phyloP scores from a whole-genome alignment of 192 early-diverging fungal genomes.

The Coemansia sp. region DNA sequence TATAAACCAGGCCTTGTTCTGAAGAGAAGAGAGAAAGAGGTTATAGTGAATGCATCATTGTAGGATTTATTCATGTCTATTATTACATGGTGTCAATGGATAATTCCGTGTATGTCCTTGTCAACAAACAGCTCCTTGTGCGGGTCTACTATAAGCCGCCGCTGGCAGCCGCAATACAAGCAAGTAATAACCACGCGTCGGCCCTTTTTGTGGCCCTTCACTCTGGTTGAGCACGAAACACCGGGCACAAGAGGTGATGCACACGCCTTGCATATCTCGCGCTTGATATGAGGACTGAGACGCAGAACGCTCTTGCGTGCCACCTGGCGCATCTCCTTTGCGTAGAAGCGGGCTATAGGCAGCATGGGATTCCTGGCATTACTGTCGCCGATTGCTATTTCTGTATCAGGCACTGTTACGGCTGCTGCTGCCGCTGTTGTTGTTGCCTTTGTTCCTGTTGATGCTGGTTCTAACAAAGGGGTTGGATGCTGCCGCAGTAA shows the following conservation, averaged over 20 bases:
- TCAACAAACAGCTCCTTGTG: conserved; percentile 42
- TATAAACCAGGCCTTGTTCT: background rate
- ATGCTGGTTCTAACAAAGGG: conserved; percentile 2
- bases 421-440: background rate
- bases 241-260: conserved; percentile 34
- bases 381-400: background rate
- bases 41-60: too few relatives aligned
- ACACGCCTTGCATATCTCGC: conserved; percentile 39
- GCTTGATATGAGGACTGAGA: conserved; percentile 45
- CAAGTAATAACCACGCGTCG: conserved; percentile 40
- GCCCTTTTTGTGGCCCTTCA: conserved; percentile 26
- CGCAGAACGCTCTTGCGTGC: conserved; percentile 50
- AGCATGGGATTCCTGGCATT: conserved; percentile 8
- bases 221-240: conserved; percentile 30
- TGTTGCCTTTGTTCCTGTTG: background rate
- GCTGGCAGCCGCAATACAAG: conserved; percentile 29
- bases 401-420: too few relatives aligned
- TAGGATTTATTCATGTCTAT: background rate
- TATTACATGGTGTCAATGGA: conserved; percentile 6
- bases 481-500: background rate
- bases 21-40: too few relatives aligned
- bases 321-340: conserved; percentile 46
- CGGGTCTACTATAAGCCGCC: conserved; percentile 22
- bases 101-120: conserved; percentile 19
- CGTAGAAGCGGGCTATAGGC: conserved; percentile 37